These are phyloP conservation scores for Sugiyamaella chiloensis DNA, from an alignment of 805 yeast species.

Conservation along the genomic window DNA sequence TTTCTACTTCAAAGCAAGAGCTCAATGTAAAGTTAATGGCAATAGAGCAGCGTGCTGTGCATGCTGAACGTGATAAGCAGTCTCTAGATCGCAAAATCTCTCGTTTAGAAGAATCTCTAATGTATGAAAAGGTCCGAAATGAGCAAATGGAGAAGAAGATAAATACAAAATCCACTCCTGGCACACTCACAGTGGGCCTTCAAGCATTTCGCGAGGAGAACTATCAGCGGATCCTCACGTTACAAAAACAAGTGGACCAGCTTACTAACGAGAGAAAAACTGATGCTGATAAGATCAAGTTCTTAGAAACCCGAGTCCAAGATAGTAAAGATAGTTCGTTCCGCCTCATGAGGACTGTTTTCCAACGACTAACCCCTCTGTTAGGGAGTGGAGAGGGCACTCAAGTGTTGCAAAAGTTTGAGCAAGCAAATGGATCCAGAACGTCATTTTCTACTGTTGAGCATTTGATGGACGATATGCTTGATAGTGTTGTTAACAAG, in stretches of 20 bases:
- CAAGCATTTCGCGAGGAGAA: constrained; percentile 16
- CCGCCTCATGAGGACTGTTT: constrained; percentile 7
- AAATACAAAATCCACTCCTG: neutral
- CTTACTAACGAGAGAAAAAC: constrained; percentile 6
- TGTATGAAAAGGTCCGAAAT: constrained; percentile 8
- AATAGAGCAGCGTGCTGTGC: constrained; percentile 7
- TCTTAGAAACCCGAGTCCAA: constrained; percentile 8
- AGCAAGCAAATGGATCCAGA: neutral
- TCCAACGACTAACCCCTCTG: constrained; percentile 7
- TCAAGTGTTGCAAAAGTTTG: neutral
- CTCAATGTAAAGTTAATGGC: constrained; percentile 1
- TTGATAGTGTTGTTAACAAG: neutral
- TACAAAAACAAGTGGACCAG: constrained; percentile 12
- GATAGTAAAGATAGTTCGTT: constrained; percentile 2
- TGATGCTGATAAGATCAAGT: constrained; percentile 11
- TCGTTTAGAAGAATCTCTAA: constrained; percentile 11
- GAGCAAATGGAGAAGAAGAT: constrained; percentile 17
- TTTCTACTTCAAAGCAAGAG: constrained; percentile 4
- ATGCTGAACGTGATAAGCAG: constrained; percentile 1
- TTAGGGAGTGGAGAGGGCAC: constrained; percentile 8
- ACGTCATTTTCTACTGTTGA: constrained; percentile 3
- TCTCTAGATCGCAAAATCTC: constrained; percentile 1
- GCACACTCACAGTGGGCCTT: constrained; percentile 7
- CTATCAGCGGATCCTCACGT: constrained; percentile 11
- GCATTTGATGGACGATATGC: constrained; percentile 3